These are phyloP conservation scores for Venturia effusa DNA, from an alignment of 2,329 filamentous ascomycete species.

Conservation along the genomic window DNA sequence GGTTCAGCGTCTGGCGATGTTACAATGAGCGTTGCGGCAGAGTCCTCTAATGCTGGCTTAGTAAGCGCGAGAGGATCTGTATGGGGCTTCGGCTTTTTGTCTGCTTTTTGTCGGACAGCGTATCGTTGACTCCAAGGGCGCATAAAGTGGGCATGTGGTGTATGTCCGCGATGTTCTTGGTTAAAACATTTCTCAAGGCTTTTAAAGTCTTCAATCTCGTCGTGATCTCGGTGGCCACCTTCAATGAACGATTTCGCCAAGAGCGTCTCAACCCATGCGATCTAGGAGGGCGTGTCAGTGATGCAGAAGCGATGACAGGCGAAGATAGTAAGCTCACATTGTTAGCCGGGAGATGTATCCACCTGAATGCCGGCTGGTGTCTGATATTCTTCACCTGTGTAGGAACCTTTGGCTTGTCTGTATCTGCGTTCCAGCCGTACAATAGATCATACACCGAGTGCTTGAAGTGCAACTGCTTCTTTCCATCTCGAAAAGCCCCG, in stretches of 20 bases:
- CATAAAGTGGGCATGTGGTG: conserved; percentile 52
- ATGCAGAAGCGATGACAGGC: not conserved
- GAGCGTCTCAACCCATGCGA: conserved; percentile 50
- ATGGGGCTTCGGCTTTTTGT: not conserved
- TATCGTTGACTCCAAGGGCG: conserved; percentile 41
- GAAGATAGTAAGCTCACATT: conserved; percentile 28
- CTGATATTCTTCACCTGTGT: conserved; percentile 30
- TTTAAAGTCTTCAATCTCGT: conserved; percentile 50
- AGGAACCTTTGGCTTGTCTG: conserved; percentile 24
- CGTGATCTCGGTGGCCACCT: conserved; percentile 45
- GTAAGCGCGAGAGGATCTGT: not conserved
- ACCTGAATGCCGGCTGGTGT: conserved; percentile 28
- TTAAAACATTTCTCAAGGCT: conserved; percentile 50
- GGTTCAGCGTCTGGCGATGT: conserved; percentile 4
- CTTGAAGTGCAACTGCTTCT: conserved; percentile 21
- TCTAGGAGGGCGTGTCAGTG: not conserved
- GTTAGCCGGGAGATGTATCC: conserved; percentile 37
- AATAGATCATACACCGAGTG: conserved; percentile 19
- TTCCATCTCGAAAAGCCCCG: conserved; percentile 21
- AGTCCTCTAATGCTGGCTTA: not conserved
- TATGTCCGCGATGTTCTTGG: conserved; percentile 49
- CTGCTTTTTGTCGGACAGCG: not conserved
- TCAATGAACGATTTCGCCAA: conserved; percentile 56
- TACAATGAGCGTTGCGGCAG: conserved; percentile 3
- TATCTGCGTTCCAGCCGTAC: conserved; percentile 23